Evolutionary conservation across 805 yeast species (phyloP), one percentile per base, ranked within the genome.

Genomic region (Torulaspora delbrueckii): DNA sequence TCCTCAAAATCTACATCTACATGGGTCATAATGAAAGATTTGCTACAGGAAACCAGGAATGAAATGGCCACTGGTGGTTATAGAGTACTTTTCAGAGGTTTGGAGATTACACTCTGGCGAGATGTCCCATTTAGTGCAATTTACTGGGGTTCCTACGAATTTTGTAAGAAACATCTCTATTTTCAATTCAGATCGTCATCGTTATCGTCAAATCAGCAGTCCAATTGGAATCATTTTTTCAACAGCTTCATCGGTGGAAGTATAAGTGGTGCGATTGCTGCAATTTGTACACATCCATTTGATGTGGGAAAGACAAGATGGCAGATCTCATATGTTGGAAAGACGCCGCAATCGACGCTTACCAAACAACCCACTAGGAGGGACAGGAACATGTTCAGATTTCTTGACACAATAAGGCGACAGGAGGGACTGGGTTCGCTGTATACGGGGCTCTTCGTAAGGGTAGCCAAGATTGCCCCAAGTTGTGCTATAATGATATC

Each of bases 401-500:
- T 77, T 62, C 73, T 93, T 67, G 59, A 65, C 25, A 71, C 74
- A 22, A 90, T 93, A 30, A 73, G 78, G 43, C 73, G 65, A 54
- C 74, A 69, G 16, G 99, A 93, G 65, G 99, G 99, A 0, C 38
- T 78, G n/a, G 61, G 72, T 4, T 91, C 97, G 0, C 68, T 93
- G n/a, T 93, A 84, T 60, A 86, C 86, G 30, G 99, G 99, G 0
- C 68, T 89, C 31, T 71, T 78, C 1, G 98, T 98, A 0, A 75
- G 99, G 53, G 77, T 91, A 6, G 68, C 91, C 63, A 93, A 93
- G 62, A 85, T 93, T 23, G 96, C 97, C 0, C 98, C 99, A 8
- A 82, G 96, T 12, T 93, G 99, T 74, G 99, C 99, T 1, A 91
- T 93, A 31, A 93, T 93, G 99, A 89, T 93, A 37, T 87, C 97